Evolutionary conservation across 2,329 filamentous ascomycete genomes (phyloP), one percentile per base, ranked within the genome.

Genomic region (Thermoascus crustaceus): DNA sequence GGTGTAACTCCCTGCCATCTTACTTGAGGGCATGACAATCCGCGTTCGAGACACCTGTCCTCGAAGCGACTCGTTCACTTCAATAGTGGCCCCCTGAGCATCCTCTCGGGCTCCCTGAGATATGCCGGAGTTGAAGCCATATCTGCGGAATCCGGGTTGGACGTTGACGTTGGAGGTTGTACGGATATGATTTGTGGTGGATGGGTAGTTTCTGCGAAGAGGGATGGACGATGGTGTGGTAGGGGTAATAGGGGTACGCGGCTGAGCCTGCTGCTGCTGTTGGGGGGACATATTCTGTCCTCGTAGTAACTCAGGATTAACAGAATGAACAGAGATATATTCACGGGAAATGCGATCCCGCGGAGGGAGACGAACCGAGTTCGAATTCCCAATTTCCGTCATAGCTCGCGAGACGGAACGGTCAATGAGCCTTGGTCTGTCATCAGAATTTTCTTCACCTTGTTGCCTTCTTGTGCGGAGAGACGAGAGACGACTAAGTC

Each of bases 401-500:
- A 61, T 58, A 18, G 64, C 62, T 37, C 66, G 53, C 11, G 64
- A 62, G 20, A 63, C 41, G 4, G 66, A 60, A 18, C 64, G 61
- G 24, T 38, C 48, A 19, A 49, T 48, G 3, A 55, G 48, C 20
- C 45, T 56, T 30, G 42, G 46, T 25, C 49, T 54, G 30, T 55
- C 54, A 22, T 52, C 42, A 20, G 44, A 39, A 9, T 60, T 57
- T 10, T 65, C 61, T 14, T 66, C 62, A 3, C 53, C 46, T 19
- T 55, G 54, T 27, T 54, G 42, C 23, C 60, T 55, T 40, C 60
- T 57, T 31, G 52, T 54, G 59, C 57, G 1, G 64, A 64, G 2
- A 60, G 53, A 33, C 2, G 64, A 63, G 2, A 59, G 53, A 32
- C 66, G 63, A 35, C 54, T 58, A n/a, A 64, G 46, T 22, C 63